Evolutionary conservation across 2,329 filamentous ascomycete genomes (phyloP), one percentile per base, ranked within the genome.

Genomic region (Aciculosporium take): DNA sequence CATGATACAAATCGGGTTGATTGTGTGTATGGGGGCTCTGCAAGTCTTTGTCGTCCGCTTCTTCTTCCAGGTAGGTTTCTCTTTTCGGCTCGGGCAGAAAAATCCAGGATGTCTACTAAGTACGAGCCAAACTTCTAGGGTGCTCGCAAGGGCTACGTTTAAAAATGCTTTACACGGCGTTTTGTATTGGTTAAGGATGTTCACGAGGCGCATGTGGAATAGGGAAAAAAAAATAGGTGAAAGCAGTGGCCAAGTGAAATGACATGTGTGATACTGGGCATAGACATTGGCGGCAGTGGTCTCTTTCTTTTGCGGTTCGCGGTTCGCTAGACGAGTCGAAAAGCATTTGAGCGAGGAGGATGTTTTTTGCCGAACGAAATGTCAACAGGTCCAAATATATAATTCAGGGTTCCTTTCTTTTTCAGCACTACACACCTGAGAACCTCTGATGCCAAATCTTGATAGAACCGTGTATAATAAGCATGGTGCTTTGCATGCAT

Each of bases 21-120:
- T 98, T 68, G 70, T 95, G 48, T 83, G 80, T 45, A 98, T 98
- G 93, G 91, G 89, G 34, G 88, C 78, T 36, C 65, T 98, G 58
- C 93, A 98, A 68, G 91, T 98, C 39, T 95, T 96, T 62, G 80
- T 98, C 53, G 91, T 98, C 53, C 72, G 86, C 50, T 96, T 96
- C 79, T 98, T 98, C 69, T 98, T 98, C 76, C 89, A 95, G 71
- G 87, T 74, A 65, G 25, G 52, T 47, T 13, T 13, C 7, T 10
- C 12, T 1, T 12, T 13, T 9, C 20, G 1, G 7, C 7, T 6
- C 18, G 12, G 18, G 7, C 9, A 28, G 13, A 20, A 15, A 40
- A 32, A 2, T 36, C 2, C 5, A 9, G 12, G 4, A 15, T 21
- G 12, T 25, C 15, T 30, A 38, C 46, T 53, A 41, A 56, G 15